Base-by-base conservation (phyloP, 192 early-diverging fungal species). In the Coemansia sp. region DNA sequence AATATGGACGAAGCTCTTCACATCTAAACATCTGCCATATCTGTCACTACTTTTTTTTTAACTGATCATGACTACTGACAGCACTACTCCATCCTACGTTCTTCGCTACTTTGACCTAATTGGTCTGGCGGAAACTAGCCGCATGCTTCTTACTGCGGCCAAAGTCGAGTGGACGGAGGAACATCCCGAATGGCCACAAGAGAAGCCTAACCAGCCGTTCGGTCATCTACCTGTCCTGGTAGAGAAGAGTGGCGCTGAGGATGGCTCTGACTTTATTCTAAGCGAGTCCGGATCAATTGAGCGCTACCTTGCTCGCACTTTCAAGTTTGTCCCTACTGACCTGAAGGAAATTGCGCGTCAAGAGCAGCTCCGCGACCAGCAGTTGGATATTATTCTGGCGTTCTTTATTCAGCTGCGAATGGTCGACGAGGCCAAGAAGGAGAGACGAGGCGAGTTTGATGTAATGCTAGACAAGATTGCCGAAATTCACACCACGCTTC, bases 161-260 rank as follows among this genome's bases (percentile, higher is more conserved):
- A 66, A 67, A 11, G 76, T 67, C 9, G 72, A 82, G 31, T 88
- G 83, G 77, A 73, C 36, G 24, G 76, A 78, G 46, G 76, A 74
- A 51, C 40, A 78, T 33, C 80, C 80, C 40, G 86, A 87, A 40
- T 88, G 87, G 88, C 77, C 83, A 3, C 62, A 71, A 1, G 75
- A 80, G 27, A 89, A 89, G 71, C 38, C 72, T n/a, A 67, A 74
- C 43, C 70, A 81, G 40, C 87, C 88, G n/a, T 82, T 84, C 31
- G 87, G 86, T 1, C 79, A 82, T 24, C 62, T 89, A 51, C 88
- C 87, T 3, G 79, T 86, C 2, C 78, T 89, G 42, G 65, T 81
- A 10, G 86, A 87, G 33, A 83, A 74, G 63, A 67, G 44, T 40
- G 70, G 76, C n/a, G 47, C 71, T 0, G 76, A 86, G 11, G 79